A percentile compares a stretch with the other conserved stretches of the same genome.
Conservation (phyloP, 176 grass and related monocot genomes). For the Triticum urartu region DNA sequence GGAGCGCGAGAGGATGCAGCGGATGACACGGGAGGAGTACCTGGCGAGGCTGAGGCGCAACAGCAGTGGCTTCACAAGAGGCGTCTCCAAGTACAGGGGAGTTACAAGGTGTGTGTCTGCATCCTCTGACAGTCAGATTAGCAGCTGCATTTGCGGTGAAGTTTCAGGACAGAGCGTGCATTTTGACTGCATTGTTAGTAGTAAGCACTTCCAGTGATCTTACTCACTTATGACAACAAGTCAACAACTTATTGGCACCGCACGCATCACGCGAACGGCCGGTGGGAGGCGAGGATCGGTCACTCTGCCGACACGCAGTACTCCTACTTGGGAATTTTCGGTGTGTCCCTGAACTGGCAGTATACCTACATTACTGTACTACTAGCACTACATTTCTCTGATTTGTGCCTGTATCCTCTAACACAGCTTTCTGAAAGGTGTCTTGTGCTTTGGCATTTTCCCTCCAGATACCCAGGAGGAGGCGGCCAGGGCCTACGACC, state of each 20-base stretch:
- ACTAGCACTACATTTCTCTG: no score
- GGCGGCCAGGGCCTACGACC: slow-evolving; percentile 66
- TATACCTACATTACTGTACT: no score
- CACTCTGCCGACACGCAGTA: slow-evolving; percentile 4
- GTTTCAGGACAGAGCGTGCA: not conserved
- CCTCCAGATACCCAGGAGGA: slow-evolving; percentile 55
- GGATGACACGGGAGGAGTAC: slow-evolving; percentile 55
- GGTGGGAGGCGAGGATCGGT: slow-evolving; percentile 57
- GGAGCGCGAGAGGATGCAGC: slow-evolving; percentile 66
- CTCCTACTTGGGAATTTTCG: slow-evolving; percentile 40
- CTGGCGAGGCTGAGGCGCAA: slow-evolving; percentile 57
- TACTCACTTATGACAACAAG: not conserved
- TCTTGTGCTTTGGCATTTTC: not conserved
- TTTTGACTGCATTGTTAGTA: not conserved
- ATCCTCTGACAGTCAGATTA: slow-evolving; percentile 3
- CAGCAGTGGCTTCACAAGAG: slow-evolving; percentile 80
- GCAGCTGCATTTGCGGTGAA: not conserved
- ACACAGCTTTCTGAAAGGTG: not conserved
- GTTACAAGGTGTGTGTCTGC: slow-evolving; percentile 54
- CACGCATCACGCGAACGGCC: slow-evolving; percentile 43
- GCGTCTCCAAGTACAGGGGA: slow-evolving; percentile 73
- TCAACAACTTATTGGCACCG: not conserved
- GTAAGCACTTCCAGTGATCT: not conserved
- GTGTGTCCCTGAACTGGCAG: not conserved
- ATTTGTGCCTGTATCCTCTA: no score